Evolutionary conservation across 257 asterid genomes (phyloP).

Genomic region (Rubia yunnanensis): DNA sequence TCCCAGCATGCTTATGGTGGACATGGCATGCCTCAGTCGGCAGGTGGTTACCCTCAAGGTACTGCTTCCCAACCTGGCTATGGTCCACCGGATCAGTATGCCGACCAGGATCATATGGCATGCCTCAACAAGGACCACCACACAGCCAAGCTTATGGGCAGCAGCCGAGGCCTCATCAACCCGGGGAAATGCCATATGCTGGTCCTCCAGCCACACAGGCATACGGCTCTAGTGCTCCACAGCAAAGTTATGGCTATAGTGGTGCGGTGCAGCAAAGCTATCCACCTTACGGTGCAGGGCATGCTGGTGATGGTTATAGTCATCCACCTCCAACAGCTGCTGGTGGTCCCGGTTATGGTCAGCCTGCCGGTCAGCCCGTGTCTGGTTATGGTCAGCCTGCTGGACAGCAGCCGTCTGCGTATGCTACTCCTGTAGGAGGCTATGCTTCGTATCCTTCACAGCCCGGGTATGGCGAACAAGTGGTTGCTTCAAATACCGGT

Average conservation of each 20-base stretch:
- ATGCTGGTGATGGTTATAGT: too few species aligned
- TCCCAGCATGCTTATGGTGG: conserved; percentile 58
- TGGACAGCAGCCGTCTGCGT: too few species aligned
- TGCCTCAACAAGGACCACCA: conserved; percentile 61
- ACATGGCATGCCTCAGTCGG: conserved; percentile 55
- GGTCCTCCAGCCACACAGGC: conserved; percentile 57
- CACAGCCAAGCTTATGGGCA: conserved; percentile 74
- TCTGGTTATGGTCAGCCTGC: conserved; percentile 63
- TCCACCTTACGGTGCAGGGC: conserved; percentile 55
- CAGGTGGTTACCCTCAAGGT: too few species aligned
- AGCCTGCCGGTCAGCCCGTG: conserved; percentile 57
- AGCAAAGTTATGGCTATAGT: conserved; percentile 63
- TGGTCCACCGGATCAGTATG: conserved; percentile 65
- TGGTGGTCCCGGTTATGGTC: conserved; percentile 56
- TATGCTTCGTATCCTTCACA: conserved; percentile 76
- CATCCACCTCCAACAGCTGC: too few species aligned
- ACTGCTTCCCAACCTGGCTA: too few species aligned
- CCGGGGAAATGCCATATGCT: conserved; percentile 62
- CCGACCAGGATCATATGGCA: conserved; percentile 54
- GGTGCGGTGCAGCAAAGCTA: conserved; percentile 69
- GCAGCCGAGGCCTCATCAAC: conserved; percentile 68
- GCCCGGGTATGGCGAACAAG: conserved; percentile 61
- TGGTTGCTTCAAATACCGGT: conserved; percentile 35
- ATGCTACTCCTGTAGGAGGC: conserved; percentile 44
- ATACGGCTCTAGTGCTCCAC: conserved; percentile 54